These are phyloP conservation scores for Aspergillus amoenus DNA, from an alignment of 2,329 filamentous ascomycete genomes.

Conservation along the genomic window DNA sequence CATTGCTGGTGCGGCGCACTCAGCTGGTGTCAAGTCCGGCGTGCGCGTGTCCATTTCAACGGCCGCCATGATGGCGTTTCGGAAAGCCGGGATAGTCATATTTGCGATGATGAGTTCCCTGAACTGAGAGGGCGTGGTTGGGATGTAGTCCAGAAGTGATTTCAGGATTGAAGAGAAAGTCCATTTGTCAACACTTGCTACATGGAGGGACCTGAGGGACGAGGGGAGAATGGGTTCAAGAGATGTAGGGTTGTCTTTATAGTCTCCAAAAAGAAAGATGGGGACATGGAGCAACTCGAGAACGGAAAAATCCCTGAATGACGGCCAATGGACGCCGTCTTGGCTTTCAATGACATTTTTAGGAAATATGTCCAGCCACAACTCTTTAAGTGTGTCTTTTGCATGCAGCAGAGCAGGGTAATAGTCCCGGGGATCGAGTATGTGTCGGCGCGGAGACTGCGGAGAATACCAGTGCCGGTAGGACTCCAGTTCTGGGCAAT, in stretches of 20 bases:
- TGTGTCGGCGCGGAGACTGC: too few relatives aligned
- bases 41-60: neutral
- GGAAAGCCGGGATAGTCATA: neutral
- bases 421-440: too few relatives aligned
- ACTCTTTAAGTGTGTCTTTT: too few relatives aligned
- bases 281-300: neutral
- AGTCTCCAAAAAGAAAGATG: neutral
- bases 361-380: too few relatives aligned
- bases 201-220: neutral
- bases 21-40: neutral
- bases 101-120: too few relatives aligned
- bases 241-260: neutral
- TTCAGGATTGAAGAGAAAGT: neutral
- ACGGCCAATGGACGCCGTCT: neutral
- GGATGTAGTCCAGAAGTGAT: neutral
- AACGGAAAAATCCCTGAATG: neutral
- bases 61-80: neutral
- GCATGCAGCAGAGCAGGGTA: too few relatives aligned
- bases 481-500: too few relatives aligned
- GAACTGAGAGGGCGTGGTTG: neutral
- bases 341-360: neutral
- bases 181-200: neutral
- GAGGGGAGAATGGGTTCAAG: neutral
- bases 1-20: neutral
- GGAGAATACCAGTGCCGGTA: too few relatives aligned